A percentile compares a stretch with the other conserved stretches of the same genome.
Evolutionary conservation across 805 yeast genomes (phyloP).

Genomic region (Candida taoyuanica): DNA sequence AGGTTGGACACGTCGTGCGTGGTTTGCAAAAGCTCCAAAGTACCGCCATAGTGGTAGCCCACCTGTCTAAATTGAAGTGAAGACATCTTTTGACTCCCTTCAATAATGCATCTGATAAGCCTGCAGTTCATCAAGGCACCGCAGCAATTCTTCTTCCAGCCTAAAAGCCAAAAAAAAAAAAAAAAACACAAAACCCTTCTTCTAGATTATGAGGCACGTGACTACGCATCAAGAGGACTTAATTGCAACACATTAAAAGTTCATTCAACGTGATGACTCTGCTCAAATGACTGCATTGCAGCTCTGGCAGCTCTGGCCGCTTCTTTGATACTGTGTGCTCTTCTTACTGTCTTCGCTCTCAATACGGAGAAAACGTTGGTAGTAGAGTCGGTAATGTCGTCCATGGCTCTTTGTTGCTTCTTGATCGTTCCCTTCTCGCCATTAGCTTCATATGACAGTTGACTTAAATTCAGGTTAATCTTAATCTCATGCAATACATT

Average conservation of each 20-base stretch:
- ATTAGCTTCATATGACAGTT: too few species aligned
- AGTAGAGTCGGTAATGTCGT: not conserved
- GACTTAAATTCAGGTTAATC: too few species aligned
- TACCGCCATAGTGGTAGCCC: constrained; percentile 16
- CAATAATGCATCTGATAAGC: too few species aligned
- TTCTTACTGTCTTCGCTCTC: constrained; percentile 8
- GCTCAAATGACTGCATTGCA: not conserved
- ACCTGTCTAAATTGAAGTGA: constrained; percentile 9
- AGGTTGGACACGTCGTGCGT: constrained; percentile 18
- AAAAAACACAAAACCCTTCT: not conserved
- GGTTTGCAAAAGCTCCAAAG: constrained; percentile 7
- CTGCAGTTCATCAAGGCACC: too few species aligned
- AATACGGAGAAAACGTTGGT: constrained; percentile 1
- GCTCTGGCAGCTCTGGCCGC: constrained; percentile 5
- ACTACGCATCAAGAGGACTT: not conserved
- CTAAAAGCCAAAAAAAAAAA: too few species aligned
- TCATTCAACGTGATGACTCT: too few species aligned
- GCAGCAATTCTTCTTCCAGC: too few species aligned
- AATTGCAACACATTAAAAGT: not conserved
- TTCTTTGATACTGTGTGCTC: constrained; percentile 10
- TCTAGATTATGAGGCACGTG: too few species aligned
- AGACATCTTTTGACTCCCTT: too few species aligned
- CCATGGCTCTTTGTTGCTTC: too few species aligned
- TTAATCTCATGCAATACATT: too few species aligned
- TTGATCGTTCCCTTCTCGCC: too few species aligned